Conservation (phyloP, 1,284 basidiomycete genomes). For the Phylloboletellus chloephorus region DNA sequence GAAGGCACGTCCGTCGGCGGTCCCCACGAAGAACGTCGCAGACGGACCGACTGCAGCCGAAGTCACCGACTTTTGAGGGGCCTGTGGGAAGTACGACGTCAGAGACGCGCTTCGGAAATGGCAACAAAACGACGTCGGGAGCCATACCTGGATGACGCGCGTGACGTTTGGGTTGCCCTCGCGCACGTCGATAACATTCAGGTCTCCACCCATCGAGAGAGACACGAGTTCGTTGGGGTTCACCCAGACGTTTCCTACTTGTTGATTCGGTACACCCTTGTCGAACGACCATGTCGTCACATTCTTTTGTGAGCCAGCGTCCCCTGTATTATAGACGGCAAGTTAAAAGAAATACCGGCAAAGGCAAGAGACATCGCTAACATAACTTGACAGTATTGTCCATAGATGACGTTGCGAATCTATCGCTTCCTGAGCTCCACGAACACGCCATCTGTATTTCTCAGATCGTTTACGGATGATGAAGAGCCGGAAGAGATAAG, state of each 20-base stretch:
- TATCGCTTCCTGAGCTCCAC: slow-evolving; percentile 74
- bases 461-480: slow-evolving; percentile 1
- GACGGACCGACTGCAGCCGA: slow-evolving; percentile 46
- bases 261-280: slow-evolving; percentile 67
- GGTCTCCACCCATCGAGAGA: slow-evolving; percentile 76
- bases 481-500: background rate
- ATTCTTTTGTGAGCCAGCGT: slow-evolving; percentile 66
- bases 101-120: background rate
- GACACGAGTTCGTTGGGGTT: slow-evolving; percentile 69
- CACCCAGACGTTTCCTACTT: slow-evolving; percentile 86
- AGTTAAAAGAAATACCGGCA: background rate
- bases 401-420: slow-evolving; percentile 77
- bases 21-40: slow-evolving; percentile 74
- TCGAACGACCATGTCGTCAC: slow-evolving; percentile 69
- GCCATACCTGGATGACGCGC: slow-evolving; percentile 55
- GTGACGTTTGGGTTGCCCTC: slow-evolving; percentile 56
- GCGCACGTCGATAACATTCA: slow-evolving; percentile 78
- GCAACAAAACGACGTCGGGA: background rate
- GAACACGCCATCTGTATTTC: slow-evolving; percentile 62
- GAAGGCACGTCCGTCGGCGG: slow-evolving; percentile 78
- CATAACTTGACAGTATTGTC: slow-evolving; percentile 88
- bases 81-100: slow-evolving; percentile 38
- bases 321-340: slow-evolving; percentile 49
- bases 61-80: slow-evolving; percentile 77
- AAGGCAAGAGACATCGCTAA: slow-evolving; percentile 34